These are phyloP conservation scores for Trichoderma endophyticum DNA, from an alignment of 2,329 filamentous ascomycete genomes.

Conservation along the genomic window DNA sequence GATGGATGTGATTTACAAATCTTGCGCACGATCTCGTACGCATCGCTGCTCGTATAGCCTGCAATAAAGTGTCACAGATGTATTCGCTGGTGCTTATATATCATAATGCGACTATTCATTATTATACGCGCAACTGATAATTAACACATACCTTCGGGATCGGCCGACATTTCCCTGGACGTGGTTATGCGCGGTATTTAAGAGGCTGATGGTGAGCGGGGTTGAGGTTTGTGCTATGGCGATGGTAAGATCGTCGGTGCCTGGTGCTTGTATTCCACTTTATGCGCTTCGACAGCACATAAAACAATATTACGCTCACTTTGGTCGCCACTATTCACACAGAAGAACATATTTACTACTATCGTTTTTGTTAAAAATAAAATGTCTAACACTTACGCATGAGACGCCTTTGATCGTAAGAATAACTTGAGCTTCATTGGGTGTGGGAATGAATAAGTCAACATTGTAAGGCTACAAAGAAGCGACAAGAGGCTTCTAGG, in stretches of 20 bases:
- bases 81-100: too few relatives aligned
- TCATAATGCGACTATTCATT: not conserved
- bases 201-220: not conserved
- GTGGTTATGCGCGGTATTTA: not conserved
- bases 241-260: not conserved
- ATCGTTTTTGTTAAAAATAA: not conserved
- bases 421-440: not conserved
- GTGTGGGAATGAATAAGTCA: not conserved
- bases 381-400: not conserved
- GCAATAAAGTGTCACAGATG: not conserved
- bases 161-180: not conserved
- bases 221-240: not conserved
- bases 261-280: not conserved
- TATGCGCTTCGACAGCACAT: not conserved
- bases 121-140: too few relatives aligned
- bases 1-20: conserved; percentile 63
- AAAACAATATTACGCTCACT: not conserved
- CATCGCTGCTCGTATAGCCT: conserved; percentile 52
- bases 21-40: conserved; percentile 98
- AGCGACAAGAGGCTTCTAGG: not conserved
- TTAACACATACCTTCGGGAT: not conserved
- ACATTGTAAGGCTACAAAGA: not conserved
- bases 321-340: not conserved
- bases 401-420: not conserved
- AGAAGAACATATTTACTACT: not conserved